Percentiles rank a stretch among this genome's conserved stretches.
These are phyloP conservation scores for Rubia yunnanensis DNA, from an alignment of 257 asterid genomes.

Conservation along the genomic window DNA sequence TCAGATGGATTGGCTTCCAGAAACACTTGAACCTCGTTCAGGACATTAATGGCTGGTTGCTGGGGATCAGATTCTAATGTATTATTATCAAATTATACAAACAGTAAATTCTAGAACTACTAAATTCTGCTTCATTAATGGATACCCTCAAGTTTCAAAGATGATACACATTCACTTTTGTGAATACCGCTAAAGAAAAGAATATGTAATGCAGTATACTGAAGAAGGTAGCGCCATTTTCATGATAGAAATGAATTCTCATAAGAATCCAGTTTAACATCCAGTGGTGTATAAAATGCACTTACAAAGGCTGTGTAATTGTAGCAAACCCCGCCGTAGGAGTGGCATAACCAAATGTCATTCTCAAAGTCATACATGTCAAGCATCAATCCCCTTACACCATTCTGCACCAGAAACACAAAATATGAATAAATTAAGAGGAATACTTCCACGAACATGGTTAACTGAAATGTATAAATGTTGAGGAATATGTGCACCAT, in stretches of 20 bases:
- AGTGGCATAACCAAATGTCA: conserved; percentile 94
- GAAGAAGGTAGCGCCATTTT: neutral
- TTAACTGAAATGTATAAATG: neutral
- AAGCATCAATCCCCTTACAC: conserved; percentile 92
- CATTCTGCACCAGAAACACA: conserved; percentile 52
- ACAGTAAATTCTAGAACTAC: neutral
- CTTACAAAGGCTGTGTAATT: conserved; percentile 93
- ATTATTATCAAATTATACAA: neutral
- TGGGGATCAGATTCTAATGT: conserved; percentile 19
- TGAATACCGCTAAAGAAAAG: neutral
- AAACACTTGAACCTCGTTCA: conserved; percentile 71
- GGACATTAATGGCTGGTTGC: conserved; percentile 73
- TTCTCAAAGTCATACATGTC: conserved; percentile 83
- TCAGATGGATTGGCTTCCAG: conserved; percentile 76
- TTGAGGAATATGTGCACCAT: neutral
- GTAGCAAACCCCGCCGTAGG: conserved; percentile 76
- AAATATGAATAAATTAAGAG: neutral
- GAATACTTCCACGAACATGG: neutral
- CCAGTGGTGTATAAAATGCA: conserved; percentile 2
- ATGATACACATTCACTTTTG: neutral
- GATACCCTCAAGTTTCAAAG: neutral
- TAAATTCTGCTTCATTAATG: neutral
- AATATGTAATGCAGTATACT: neutral
- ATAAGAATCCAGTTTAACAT: neutral
- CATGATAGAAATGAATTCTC: neutral